Evolutionary conservation across 192 early-diverging fungal species (phyloP).

Genomic region (Linnemannia hyalina): DNA sequence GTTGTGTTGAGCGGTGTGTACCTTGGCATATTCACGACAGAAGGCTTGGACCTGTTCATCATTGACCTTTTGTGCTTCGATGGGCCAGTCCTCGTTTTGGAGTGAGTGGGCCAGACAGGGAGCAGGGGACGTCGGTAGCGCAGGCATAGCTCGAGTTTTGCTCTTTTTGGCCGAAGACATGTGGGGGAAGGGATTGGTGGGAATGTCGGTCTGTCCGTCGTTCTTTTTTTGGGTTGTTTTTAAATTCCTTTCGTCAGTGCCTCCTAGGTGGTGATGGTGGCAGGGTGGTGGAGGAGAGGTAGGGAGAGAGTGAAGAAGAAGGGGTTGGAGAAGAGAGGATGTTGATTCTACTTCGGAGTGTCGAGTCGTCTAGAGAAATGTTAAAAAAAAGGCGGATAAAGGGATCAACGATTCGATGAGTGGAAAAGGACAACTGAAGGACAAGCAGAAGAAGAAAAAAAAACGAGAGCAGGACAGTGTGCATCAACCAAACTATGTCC

Average conservation of each 20-base stretch:
- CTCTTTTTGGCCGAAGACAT: conserved; percentile 52
- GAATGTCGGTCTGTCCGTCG: conserved; percentile 3
- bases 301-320: too few species aligned
- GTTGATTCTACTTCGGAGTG: not conserved
- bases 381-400: not conserved
- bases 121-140: conserved; percentile 25
- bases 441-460: not conserved
- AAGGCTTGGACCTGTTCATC: conserved; percentile 52
- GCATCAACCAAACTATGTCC: not conserved
- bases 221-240: not conserved
- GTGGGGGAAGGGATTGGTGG: not conserved
- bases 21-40: conserved; percentile 52
- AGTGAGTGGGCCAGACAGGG: conserved; percentile 48
- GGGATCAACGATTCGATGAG: not conserved
- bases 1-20: conserved; percentile 7
- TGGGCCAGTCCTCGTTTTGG: conserved; percentile 44
- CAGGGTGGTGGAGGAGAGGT: not conserved
- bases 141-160: conserved; percentile 50
- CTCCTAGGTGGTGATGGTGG: not conserved
- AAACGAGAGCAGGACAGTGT: not conserved
- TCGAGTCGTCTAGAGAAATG: not conserved
- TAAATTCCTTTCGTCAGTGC: not conserved
- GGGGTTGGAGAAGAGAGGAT: not conserved
- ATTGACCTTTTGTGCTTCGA: conserved; percentile 51
- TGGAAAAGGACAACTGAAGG: not conserved